Evolutionary conservation across 371 early-diverging fungal genomes (phyloP).

Genomic region (Lichtheimia ramosa): DNA sequence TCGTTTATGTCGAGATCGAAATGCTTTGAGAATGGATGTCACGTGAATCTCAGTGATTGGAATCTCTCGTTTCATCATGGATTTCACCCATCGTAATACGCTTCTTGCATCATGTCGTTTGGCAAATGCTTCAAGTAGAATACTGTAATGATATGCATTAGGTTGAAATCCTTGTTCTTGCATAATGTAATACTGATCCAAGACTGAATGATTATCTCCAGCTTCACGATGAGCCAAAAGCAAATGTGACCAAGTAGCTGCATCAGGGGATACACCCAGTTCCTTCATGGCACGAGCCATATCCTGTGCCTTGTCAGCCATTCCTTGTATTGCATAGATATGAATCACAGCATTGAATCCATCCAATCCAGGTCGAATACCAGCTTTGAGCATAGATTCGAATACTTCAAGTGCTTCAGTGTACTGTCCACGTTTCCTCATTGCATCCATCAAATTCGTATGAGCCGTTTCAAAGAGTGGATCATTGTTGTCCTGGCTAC

Average conservation of each 20-base stretch:
- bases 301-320: conserved; percentile 27
- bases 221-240: conserved; percentile 38
- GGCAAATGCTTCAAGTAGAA: conserved; percentile 45
- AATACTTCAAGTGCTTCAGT: conserved; percentile 37
- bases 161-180: conserved; percentile 26
- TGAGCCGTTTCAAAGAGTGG: conserved; percentile 21
- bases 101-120: conserved; percentile 19
- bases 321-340: conserved; percentile 42
- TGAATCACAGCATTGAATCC: conserved; percentile 51
- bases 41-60: conserved; percentile 33
- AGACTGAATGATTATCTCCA: conserved; percentile 18
- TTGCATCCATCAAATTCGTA: conserved; percentile 32
- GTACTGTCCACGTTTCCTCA: conserved; percentile 19
- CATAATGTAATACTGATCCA: conserved; percentile 37
- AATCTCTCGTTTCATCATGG: conserved; percentile 28
- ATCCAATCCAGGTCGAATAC: conserved; percentile 30
- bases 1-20: conserved; percentile 8
- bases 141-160: conserved; percentile 51
- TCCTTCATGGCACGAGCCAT: conserved; percentile 40
- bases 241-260: conserved; percentile 46
- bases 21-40: conserved; percentile 31
- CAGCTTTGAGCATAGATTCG: conserved; percentile 36
- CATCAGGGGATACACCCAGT: conserved; percentile 41
- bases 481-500: background rate
- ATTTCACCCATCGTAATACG: conserved; percentile 46